Base-by-base conservation (phyloP, 805 yeast genomes). In the Kuraishia cidri region DNA sequence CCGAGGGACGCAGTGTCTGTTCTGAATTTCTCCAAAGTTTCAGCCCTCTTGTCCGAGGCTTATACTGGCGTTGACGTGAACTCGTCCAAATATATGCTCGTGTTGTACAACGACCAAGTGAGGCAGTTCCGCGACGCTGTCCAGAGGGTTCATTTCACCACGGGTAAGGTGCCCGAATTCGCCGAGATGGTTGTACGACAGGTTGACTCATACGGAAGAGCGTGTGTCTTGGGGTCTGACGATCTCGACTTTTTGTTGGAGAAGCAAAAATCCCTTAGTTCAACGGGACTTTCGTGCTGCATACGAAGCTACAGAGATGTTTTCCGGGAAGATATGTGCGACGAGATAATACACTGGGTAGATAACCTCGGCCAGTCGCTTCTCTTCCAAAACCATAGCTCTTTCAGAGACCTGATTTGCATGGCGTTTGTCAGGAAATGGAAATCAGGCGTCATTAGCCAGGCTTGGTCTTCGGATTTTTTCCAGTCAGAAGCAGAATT, bases 271-370 rank as follows among this genome's bases (percentile, higher is more conserved):
- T 56, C 66, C 3, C 53, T 85, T 20, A 69, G 72, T 15, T 57
- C 75, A 1, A 77, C 85, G 1, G 87, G 87, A 0, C 58, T 83
- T 13, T 69, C 79, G 2, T 67, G 79, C 1, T 69, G 83, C 30
- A 76, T 86, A 11, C 58, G 85, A 35, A 71, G 77, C 33, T 63
- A 73, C 12, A 60, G 87, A 36, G 94, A 85, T 46, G 58, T 72
- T 5, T 79, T 83, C 47, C 61, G 92, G 33, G 95, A 86, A 47
- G 88, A 81, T 36, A 76, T 82, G 83, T 77, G 81, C 42, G 77
- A 72, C 26, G 86, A 79, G 39, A 73, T 85, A 13, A 49, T 82
- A 5, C 44, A 50, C n/a, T 81, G 92, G 87, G 48, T 85, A 4
- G 51, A 58, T 18, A 79, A 75, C 25, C 52, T 86, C 18, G 60